These are phyloP conservation scores for Stenocarpella maydis DNA, from an alignment of 2,329 filamentous ascomycete genomes.

Conservation along the genomic window DNA sequence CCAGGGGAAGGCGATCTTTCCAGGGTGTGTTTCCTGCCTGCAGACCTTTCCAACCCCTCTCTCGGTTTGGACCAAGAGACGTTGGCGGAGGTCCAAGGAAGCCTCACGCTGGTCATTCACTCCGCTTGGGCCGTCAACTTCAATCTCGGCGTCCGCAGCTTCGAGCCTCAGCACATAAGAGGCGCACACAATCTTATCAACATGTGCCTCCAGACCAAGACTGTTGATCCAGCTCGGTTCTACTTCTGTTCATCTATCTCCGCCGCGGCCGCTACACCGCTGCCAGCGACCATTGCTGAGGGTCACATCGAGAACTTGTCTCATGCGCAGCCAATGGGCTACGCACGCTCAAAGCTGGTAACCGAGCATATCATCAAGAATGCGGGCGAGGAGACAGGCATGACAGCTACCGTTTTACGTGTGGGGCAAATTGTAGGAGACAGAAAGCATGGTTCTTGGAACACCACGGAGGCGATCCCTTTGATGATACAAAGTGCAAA, in stretches of 20 bases:
- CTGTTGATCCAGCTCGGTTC: conserved; percentile 44
- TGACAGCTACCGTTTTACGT: conserved; percentile 50
- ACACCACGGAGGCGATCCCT: conserved; percentile 59
- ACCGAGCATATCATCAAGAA: conserved; percentile 48
- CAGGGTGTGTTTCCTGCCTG: conserved; percentile 42
- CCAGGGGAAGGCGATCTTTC: conserved; percentile 44
- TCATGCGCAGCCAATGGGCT: conserved; percentile 52
- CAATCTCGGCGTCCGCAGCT: conserved; percentile 59
- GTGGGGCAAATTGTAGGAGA: conserved; percentile 62
- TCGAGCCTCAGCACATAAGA: conserved; percentile 56
- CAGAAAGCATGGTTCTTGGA: conserved; percentile 58
- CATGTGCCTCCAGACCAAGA: conserved; percentile 39
- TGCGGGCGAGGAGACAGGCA: conserved; percentile 44
- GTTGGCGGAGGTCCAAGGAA: conserved; percentile 42
- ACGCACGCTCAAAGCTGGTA: conserved; percentile 53
- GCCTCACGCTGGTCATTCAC: conserved; percentile 56
- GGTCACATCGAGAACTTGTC: conserved; percentile 48
- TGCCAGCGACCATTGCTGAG: conserved; percentile 43
- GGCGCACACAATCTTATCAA: conserved; percentile 54
- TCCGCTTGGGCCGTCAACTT: conserved; percentile 66
- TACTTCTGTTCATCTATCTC: conserved; percentile 61
- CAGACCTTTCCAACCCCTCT: conserved; percentile 49
- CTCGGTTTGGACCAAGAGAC: conserved; percentile 48
- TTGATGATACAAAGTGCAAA: conserved; percentile 57
- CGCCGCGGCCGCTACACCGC: conserved; percentile 47